Base-by-base conservation (phyloP, 2,329 filamentous ascomycete genomes). In the Dactylellina cionopaga region DNA sequence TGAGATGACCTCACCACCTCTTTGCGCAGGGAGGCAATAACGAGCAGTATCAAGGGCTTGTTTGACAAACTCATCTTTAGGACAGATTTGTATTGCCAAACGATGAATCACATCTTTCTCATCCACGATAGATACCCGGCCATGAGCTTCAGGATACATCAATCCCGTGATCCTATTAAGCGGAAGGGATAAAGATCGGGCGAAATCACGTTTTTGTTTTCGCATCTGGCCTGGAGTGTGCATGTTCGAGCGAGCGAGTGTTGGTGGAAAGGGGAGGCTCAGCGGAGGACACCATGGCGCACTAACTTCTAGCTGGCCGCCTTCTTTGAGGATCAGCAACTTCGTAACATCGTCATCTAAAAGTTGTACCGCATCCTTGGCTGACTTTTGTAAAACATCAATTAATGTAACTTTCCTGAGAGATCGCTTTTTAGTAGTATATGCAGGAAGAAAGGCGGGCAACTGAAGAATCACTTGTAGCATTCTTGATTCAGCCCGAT, bases 361-460 rank as follows among this genome's bases (percentile, higher is more conserved):
- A 52, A 77, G 62, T 52, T 75, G 76, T n/a, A 77, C 76, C 7
- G 75, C 76, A 46, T 78, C 76, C 27, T 74, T 74, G 3, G 76
- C 73, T 5, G 54, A 51, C 37, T 74, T 68, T 13, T 74, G 60
- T 15, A 68, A 22, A 10, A 74, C 69, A 17, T 74, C 69, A 15
- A 70, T 75, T 15, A 66, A 69, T 54, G 46, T 74, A 46, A 63
- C 62, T 43, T 44, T 74, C 75, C 63, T 75, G 37, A 68, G 54
- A 24, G 54, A 56, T 41, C 51, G 71, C 43, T 46, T 76, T 69
- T 24, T 71, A 41, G 19, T 62, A 66, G 69, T 74, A 89, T 81
- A 76, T 87, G 88, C 43, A 82, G 83, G 76, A 25, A 68, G 62
- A 5, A 56, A 39, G 15, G 60, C 60, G n/a, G 69, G 69, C 10